A percentile compares a stretch with the other conserved stretches of the same genome.
These are phyloP conservation scores for Pyronema domesticum DNA, from an alignment of 495 filamentous ascomycete species.

Conservation along the genomic window DNA sequence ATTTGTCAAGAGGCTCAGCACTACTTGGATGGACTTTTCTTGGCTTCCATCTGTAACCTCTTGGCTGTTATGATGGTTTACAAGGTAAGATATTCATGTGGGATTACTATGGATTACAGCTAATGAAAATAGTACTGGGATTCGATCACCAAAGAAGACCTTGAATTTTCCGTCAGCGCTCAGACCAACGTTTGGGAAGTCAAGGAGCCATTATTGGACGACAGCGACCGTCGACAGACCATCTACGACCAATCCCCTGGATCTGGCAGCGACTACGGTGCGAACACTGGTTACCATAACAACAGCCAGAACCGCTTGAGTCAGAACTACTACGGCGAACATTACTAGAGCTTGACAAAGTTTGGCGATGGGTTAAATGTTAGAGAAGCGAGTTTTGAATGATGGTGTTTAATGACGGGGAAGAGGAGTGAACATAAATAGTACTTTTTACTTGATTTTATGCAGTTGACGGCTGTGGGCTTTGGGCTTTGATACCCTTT, in stretches of 20 bases:
- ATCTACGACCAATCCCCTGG: slow-evolving; percentile 49
- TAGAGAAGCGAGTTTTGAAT: no score
- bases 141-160: slow-evolving; percentile 93
- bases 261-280: slow-evolving; percentile 19
- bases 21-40: slow-evolving; percentile 89
- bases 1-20: slow-evolving; percentile 79
- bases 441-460: no score
- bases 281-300: slow-evolving; percentile 14
- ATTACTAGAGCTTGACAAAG: not conserved
- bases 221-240: slow-evolving; percentile 66
- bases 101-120: slow-evolving; percentile 5
- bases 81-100: slow-evolving; percentile 46
- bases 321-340: slow-evolving; percentile 13
- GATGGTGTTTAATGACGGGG: no score
- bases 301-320: slow-evolving; percentile 15
- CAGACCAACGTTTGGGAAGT: slow-evolving; percentile 97
- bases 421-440: no score
- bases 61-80: slow-evolving; percentile 99
- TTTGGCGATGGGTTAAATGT: no score
- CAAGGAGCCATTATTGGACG: slow-evolving; percentile 67
- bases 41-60: slow-evolving; percentile 84
- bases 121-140: slow-evolving; percentile 68
- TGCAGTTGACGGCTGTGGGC: no score
- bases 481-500: no score
- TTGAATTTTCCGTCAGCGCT: slow-evolving; percentile 92